phyloP scores from a whole-genome alignment of 2,329 filamentous ascomycete genomes.

The Stachybotrys chlorohalonatus region DNA sequence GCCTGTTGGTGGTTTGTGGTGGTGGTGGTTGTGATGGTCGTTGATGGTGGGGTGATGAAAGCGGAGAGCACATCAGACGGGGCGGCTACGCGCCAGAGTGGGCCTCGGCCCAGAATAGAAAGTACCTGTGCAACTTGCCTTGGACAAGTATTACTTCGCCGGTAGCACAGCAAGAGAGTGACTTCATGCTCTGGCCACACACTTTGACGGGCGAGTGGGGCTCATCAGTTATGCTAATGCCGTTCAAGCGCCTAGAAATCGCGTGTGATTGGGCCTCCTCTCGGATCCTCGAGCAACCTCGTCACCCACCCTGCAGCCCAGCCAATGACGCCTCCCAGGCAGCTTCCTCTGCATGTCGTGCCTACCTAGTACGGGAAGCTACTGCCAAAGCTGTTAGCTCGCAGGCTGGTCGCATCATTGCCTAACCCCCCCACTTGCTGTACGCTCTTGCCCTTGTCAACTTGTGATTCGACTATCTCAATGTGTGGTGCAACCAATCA shows the following conservation, averaged over 20 bases:
- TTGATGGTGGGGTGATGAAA: neutral
- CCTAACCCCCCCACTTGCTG: neutral
- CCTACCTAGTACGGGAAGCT: neutral
- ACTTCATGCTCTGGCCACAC: neutral
- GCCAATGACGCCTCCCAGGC: slow-evolving; percentile 8
- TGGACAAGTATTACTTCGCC: no score
- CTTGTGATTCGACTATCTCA: neutral
- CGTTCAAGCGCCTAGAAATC: slow-evolving; percentile 13
- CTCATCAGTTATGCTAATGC: neutral
- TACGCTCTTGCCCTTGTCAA: neutral
- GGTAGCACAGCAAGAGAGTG: neutral
- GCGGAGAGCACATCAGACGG: neutral
- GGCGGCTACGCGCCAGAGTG: neutral
- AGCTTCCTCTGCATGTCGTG: neutral
- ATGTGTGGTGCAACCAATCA: neutral
- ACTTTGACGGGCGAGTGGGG: no score
- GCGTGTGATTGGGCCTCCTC: slow-evolving; percentile 13
- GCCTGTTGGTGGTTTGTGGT: neutral
- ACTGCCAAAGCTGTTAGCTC: neutral
- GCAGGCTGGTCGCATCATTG: neutral
- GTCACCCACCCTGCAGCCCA: slow-evolving; percentile 9
- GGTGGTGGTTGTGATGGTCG: neutral
- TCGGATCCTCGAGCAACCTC: slow-evolving; percentile 10
- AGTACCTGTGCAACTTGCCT: no score
- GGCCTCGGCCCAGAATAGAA: neutral